phyloP scores from a whole-genome alignment of 345 rosid species.

The Sapria himalayana region DNA sequence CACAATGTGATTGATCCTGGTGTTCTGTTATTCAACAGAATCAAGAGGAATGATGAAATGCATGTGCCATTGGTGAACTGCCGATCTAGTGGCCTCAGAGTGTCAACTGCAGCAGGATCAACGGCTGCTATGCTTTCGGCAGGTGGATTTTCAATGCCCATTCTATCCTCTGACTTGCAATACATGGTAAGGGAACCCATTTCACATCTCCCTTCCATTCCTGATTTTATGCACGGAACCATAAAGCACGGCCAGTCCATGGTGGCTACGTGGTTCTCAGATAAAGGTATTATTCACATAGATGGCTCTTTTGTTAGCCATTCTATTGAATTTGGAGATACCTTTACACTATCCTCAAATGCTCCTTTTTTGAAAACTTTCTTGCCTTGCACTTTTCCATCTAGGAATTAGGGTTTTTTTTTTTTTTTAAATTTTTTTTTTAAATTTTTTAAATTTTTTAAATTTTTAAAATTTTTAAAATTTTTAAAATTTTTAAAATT shows the following conservation, averaged over 20 bases:
- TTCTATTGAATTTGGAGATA: conserved; percentile 34
- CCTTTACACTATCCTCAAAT: conserved; percentile 32
- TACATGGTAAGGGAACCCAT: conserved; percentile 91
- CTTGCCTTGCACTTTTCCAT: conserved; percentile 33
- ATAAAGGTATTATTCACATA: conserved; percentile 41
- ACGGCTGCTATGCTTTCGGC: conserved; percentile 89
- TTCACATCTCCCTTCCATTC: conserved; percentile 17
- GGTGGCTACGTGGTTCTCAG: conserved; percentile 42
- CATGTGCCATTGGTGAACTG: conserved; percentile 31
- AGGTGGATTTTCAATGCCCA: conserved; percentile 68
- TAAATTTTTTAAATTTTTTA: too few relatives aligned
- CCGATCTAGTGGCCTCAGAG: conserved; percentile 78
- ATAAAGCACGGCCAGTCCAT: conserved; percentile 28
- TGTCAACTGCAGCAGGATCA: conserved; percentile 76
- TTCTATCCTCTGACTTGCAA: conserved; percentile 43
- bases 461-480: too few relatives aligned
- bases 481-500: too few relatives aligned
- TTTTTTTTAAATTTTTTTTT: too few relatives aligned
- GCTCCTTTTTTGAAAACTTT: conserved; percentile 53
- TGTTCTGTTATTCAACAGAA: conserved; percentile 22
- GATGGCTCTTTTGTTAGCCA: conserved; percentile 53
- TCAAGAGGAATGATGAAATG: conserved; percentile 20
- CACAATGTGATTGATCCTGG: too few relatives aligned
- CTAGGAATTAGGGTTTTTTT: too few relatives aligned
- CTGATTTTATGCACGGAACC: conserved; percentile 40